These are phyloP conservation scores for Colletotrichum tofieldiae DNA, from an alignment of 2,329 filamentous ascomycete species.

Conservation along the genomic window DNA sequence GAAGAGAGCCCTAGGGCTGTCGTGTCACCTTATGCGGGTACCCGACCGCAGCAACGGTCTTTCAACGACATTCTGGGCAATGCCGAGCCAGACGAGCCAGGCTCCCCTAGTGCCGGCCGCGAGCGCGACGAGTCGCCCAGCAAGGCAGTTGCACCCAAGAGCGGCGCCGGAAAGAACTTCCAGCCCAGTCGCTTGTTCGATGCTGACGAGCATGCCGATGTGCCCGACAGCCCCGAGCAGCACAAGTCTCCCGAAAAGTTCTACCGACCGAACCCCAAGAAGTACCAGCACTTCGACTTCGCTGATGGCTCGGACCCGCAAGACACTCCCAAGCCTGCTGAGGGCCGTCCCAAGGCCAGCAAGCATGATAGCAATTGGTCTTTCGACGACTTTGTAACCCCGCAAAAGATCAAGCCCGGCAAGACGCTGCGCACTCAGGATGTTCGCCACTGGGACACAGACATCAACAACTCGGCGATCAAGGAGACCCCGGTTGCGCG, in stretches of 20 bases:
- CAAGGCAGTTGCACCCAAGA: slow-evolving; percentile 65
- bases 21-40: slow-evolving; percentile 74
- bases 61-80: slow-evolving; percentile 80
- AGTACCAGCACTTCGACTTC: slow-evolving; percentile 90
- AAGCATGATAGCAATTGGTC: slow-evolving; percentile 86
- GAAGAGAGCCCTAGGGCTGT: slow-evolving; percentile 51
- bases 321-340: slow-evolving; percentile 62
- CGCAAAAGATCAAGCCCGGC: slow-evolving; percentile 77
- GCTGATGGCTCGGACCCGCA: slow-evolving; percentile 73
- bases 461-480: slow-evolving; percentile 70
- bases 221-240: slow-evolving; percentile 60
- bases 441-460: slow-evolving; percentile 84
- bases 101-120: slow-evolving; percentile 57
- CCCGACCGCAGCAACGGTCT: slow-evolving; percentile 76
- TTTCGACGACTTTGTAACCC: slow-evolving; percentile 90
- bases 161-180: slow-evolving; percentile 73
- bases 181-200: slow-evolving; percentile 77
- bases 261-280: slow-evolving; percentile 80
- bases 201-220: slow-evolving; percentile 61
- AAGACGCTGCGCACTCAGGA: slow-evolving; percentile 77
- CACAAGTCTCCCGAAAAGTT: slow-evolving; percentile 59
- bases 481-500: slow-evolving; percentile 69
- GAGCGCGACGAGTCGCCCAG: slow-evolving; percentile 68
- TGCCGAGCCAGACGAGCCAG: slow-evolving; percentile 54
- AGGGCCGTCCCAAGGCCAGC: slow-evolving; percentile 62